Conservation (phyloP, 2,329 filamentous ascomycete genomes). For the Beauveria scarabaeidicola region DNA sequence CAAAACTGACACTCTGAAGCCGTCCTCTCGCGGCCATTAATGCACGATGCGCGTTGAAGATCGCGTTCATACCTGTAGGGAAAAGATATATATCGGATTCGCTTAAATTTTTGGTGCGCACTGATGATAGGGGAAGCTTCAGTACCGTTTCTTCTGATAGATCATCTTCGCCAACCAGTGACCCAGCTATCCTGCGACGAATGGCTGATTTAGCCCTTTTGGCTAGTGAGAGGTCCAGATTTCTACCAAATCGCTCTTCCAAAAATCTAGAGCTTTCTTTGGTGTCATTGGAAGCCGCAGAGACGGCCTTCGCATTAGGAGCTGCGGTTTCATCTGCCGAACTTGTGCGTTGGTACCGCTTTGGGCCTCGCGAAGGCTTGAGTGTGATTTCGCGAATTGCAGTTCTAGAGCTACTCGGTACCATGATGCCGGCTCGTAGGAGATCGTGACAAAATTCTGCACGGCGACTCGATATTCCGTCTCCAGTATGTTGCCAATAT, state of each 20-base stretch:
- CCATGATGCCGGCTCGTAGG: slow-evolving; percentile 58
- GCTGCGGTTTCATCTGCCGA: slow-evolving; percentile 29
- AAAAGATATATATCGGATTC: slow-evolving; percentile 87
- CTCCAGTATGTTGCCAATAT: slow-evolving; percentile 95
- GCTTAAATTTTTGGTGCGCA: slow-evolving; percentile 54
- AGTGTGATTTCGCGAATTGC: slow-evolving; percentile 20
- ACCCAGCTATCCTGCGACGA: slow-evolving; percentile 78
- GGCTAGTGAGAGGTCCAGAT: slow-evolving; percentile 72
- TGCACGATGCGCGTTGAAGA: slow-evolving; percentile 77
- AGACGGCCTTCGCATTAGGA: slow-evolving; percentile 27
- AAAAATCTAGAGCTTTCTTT: slow-evolving; percentile 73
- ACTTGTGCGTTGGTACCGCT: slow-evolving; percentile 61
- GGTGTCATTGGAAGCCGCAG: background rate
- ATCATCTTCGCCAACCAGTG: slow-evolving; percentile 65
- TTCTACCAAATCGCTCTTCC: slow-evolving; percentile 89
- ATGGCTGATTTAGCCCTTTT: slow-evolving; percentile 80
- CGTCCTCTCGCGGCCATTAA: slow-evolving; percentile 57
- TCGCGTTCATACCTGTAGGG: slow-evolving; percentile 88
- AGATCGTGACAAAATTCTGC: slow-evolving; percentile 81
- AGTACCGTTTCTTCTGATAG: slow-evolving; percentile 18
- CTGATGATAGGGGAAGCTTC: slow-evolving; percentile 27
- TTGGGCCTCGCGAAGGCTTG: slow-evolving; percentile 59
- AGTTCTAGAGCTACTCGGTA: slow-evolving; percentile 21
- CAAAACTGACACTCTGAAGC: slow-evolving; percentile 76
- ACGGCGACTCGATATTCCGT: slow-evolving; percentile 82